phyloP scores from a whole-genome alignment of 208 protist genomes.

The Vickermania spadyakhi region DNA sequence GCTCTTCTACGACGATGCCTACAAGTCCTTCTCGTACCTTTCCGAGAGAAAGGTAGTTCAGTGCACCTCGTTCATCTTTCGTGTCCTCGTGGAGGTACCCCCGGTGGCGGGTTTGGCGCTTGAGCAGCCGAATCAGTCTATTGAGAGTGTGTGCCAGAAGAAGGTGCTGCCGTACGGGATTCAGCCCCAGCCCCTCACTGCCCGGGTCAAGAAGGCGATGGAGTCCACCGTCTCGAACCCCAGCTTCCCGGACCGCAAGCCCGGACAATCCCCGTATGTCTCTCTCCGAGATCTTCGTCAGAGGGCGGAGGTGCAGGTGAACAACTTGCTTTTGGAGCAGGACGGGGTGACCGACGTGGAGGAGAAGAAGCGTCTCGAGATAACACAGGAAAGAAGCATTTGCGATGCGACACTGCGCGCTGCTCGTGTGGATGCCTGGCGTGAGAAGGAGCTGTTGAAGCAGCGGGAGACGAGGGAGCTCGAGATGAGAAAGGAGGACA shows the following conservation, averaged over 20 bases:
- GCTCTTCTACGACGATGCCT: not conserved
- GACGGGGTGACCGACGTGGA: not conserved
- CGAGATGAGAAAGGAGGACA: not conserved
- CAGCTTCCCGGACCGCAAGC: constrained; percentile 1
- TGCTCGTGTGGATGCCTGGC: not conserved
- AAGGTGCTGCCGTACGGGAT: not conserved
- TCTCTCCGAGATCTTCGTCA: not conserved
- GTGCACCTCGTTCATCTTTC: not conserved
- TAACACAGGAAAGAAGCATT: not conserved
- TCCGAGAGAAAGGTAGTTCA: not conserved
- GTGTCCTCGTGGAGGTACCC: not conserved
- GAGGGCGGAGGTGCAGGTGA: not conserved
- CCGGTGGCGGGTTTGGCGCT: not conserved
- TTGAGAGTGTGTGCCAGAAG: not conserved
- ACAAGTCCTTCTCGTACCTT: not conserved
- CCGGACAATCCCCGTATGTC: not conserved
- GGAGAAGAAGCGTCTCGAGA: not conserved
- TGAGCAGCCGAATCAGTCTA: not conserved
- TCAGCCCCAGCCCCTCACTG: not conserved
- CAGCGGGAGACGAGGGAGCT: not conserved
- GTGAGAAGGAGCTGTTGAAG: not conserved
- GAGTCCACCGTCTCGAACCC: not conserved
- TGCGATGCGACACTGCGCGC: not conserved
- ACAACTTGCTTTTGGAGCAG: not conserved
- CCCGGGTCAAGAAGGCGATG: not conserved